These are phyloP conservation scores for Mycena belliarum DNA, from an alignment of 768 basidiomycete species.

Conservation along the genomic window DNA sequence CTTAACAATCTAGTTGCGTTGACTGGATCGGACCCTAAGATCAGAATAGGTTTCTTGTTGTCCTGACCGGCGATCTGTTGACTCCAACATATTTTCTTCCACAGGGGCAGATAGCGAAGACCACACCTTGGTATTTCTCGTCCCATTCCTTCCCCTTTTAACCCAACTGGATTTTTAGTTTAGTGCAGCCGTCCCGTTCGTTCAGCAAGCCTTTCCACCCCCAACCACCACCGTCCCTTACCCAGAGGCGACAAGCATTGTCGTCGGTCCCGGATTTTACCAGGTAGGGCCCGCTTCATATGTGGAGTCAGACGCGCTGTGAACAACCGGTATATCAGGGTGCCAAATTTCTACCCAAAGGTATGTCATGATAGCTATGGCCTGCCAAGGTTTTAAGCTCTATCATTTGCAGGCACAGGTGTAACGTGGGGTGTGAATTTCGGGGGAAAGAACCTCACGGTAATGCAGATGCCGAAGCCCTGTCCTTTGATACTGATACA, in stretches of 20 bases:
- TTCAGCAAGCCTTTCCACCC: constrained; percentile 51
- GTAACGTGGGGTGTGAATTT: constrained; percentile 72
- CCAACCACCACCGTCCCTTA: constrained; percentile 54
- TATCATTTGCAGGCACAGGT: constrained; percentile 45
- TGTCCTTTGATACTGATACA: neutral
- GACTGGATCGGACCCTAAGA: constrained; percentile 53
- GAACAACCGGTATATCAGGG: constrained; percentile 25
- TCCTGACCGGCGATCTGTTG: neutral
- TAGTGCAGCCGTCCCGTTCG: constrained; percentile 47
- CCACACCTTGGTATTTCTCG: constrained; percentile 37
- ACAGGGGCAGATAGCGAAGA: constrained; percentile 54
- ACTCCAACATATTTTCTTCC: neutral
- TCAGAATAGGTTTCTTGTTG: constrained; percentile 45
- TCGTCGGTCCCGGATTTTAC: constrained; percentile 62
- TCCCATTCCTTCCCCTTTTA: no score
- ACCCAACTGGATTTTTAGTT: constrained; percentile 31
- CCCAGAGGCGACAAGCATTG: constrained; percentile 64
- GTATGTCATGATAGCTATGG: constrained; percentile 29
- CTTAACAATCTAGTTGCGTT: constrained; percentile 56
- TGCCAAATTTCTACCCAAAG: constrained; percentile 50
- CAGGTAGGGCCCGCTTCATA: neutral
- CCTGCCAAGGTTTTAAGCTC: neutral
- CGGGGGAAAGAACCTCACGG: constrained; percentile 51
- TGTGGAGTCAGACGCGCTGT: neutral
- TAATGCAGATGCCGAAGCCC: neutral